Evolutionary conservation across 2,329 filamentous ascomycete genomes (phyloP).

Genomic region (Fusarium setosum): DNA sequence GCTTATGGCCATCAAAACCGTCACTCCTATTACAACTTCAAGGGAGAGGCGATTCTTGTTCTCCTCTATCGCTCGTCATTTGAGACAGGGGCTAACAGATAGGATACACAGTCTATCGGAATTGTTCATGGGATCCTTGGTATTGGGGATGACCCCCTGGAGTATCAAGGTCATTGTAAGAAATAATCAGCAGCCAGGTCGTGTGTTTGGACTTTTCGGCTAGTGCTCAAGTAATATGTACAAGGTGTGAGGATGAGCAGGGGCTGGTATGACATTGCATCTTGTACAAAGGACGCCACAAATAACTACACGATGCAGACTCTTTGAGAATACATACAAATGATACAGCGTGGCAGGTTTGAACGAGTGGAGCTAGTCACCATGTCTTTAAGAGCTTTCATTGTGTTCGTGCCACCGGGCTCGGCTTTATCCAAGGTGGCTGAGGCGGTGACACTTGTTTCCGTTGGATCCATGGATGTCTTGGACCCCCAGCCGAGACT

Average conservation of each 20-base stretch:
- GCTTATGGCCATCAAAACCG: background rate
- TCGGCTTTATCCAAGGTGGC: too few species aligned
- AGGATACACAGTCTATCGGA: background rate
- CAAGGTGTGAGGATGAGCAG: background rate
- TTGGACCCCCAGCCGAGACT: background rate
- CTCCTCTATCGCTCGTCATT: too few species aligned
- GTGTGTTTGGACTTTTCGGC: too few species aligned
- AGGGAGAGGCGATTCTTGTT: background rate
- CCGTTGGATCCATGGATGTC: background rate
- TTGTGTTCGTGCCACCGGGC: too few species aligned
- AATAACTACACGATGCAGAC: too few species aligned
- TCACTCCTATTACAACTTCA: slow-evolving; percentile 10
- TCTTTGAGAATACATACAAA: too few species aligned
- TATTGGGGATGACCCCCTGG: background rate
- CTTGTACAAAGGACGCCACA: too few species aligned
- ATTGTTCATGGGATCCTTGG: slow-evolving; percentile 3
- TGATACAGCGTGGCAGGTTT: background rate
- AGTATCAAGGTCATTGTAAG: background rate
- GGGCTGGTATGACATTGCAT: too few species aligned
- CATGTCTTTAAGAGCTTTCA: background rate
- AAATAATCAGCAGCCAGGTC: background rate
- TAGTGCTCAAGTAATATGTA: background rate
- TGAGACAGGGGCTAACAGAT: background rate
- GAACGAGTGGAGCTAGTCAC: background rate
- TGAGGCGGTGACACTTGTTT: too few species aligned